These are phyloP conservation scores for Leccinellum albellum DNA, from an alignment of 768 basidiomycete genomes.

Conservation along the genomic window DNA sequence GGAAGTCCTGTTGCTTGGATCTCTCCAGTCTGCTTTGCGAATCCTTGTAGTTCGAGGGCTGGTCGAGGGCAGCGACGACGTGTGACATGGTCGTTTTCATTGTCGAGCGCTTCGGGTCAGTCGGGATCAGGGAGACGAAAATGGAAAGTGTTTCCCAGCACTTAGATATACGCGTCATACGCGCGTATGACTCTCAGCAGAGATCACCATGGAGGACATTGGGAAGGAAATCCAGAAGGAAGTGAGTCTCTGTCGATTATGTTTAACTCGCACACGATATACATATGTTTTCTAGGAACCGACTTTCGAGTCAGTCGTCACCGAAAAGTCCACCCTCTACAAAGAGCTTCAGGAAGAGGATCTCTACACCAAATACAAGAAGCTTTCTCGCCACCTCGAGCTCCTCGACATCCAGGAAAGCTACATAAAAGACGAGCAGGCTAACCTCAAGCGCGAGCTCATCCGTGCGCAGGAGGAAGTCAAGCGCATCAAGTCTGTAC, in stretches of 20 bases:
- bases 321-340: constrained; percentile 84
- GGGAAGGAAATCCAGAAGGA: constrained; percentile 81
- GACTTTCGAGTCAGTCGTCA: constrained; percentile 81
- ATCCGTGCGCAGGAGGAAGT: constrained; percentile 99
- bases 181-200: constrained; percentile 9
- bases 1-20: constrained; percentile 72
- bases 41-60: constrained; percentile 97
- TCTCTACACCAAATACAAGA: constrained; percentile 96
- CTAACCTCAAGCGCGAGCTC: constrained; percentile 95
- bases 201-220: constrained; percentile 74
- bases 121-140: constrained; percentile 1
- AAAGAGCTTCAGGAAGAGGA: constrained; percentile 89
- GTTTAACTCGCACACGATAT: constrained; percentile 1
- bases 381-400: constrained; percentile 89
- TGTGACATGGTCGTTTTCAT: constrained; percentile 62
- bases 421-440: constrained; percentile 99
- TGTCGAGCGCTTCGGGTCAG: background rate
- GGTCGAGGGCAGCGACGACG: constrained; percentile 80
- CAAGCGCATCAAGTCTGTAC: constrained; percentile 97
- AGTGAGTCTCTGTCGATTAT: constrained; percentile 42
- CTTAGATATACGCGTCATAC: constrained; percentile 27
- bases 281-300: constrained; percentile 58
- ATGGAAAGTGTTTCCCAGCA: constrained; percentile 31
- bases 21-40: constrained; percentile 81
- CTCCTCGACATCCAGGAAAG: constrained; percentile 92